A percentile compares a stretch with the other conserved stretches of the same genome.
These are phyloP conservation scores for Vaccinium darrowii DNA, from an alignment of 148 eudicot species.

Conservation along the genomic window DNA sequence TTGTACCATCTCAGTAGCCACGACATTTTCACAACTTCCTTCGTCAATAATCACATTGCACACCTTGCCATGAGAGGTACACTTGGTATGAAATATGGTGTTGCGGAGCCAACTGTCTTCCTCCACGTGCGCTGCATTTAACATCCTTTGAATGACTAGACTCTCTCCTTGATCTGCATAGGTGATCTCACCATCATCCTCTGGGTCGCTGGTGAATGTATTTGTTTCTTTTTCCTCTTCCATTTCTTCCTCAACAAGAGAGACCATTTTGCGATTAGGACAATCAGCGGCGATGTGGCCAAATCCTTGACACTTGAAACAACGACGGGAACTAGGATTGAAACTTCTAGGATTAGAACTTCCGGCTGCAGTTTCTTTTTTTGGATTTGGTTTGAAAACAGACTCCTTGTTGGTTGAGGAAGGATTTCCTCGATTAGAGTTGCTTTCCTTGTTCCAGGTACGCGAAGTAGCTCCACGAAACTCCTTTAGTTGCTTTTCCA, in stretches of 20 bases:
- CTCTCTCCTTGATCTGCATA: neutral
- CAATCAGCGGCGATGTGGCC: neutral
- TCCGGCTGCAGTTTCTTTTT: neutral
- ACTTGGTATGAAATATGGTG: neutral
- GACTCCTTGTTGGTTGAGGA: neutral
- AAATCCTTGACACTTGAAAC: neutral
- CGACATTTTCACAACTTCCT: neutral
- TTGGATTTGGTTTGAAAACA: neutral
- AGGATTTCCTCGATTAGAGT: neutral
- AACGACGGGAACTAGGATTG: neutral
- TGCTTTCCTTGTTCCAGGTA: neutral
- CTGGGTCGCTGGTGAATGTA: neutral
- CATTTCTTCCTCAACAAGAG: neutral
- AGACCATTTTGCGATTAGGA: neutral
- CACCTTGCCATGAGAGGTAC: neutral
- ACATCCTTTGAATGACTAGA: neutral
- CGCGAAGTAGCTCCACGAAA: neutral
- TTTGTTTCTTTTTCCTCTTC: neutral
- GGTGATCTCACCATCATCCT: neutral
- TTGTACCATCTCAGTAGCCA: neutral
- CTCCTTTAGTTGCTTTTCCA: neutral
- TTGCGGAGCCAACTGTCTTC: neutral
- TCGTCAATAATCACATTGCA: neutral
- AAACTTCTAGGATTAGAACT: neutral
- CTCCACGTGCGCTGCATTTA: neutral